These are phyloP conservation scores for Claviceps citrina DNA, from an alignment of 2,329 filamentous ascomycete species.

Conservation along the genomic window DNA sequence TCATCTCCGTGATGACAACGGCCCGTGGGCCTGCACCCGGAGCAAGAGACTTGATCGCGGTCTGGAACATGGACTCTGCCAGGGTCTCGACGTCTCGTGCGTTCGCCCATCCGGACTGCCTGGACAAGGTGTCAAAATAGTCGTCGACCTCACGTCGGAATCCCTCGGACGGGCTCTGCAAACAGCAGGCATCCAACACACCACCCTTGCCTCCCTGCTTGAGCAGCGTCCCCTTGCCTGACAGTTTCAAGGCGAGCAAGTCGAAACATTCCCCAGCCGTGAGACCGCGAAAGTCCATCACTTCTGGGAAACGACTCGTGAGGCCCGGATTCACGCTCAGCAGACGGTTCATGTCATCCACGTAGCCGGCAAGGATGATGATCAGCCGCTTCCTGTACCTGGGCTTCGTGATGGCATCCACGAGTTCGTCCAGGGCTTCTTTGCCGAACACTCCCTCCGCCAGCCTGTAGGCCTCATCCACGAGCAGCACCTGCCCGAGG, in stretches of 20 bases:
- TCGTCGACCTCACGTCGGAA: constrained; percentile 8
- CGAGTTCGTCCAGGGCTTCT: constrained; percentile 38
- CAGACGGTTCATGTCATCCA: constrained; percentile 47
- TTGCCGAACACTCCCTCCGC: constrained; percentile 39
- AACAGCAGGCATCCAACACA: constrained; percentile 13
- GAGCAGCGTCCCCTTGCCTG: constrained; percentile 13
- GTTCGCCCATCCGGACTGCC: constrained; percentile 39
- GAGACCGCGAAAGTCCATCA: constrained; percentile 38
- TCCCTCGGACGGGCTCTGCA: constrained; percentile 8
- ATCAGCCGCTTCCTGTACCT: constrained; percentile 45
- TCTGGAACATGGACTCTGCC: constrained; percentile 32
- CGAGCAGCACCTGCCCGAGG: constrained; percentile 51
- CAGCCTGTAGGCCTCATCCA: constrained; percentile 59
- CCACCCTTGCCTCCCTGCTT: constrained; percentile 5
- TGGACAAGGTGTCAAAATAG: constrained; percentile 24
- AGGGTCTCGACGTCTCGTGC: constrained; percentile 45
- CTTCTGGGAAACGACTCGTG: constrained; percentile 48
- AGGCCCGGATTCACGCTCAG: constrained; percentile 47
- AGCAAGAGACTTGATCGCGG: not conserved
- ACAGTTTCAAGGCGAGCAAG: constrained; percentile 23
- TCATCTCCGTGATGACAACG: not conserved
- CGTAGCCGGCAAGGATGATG: constrained; percentile 55
- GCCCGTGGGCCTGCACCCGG: constrained; percentile 6
- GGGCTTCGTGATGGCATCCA: constrained; percentile 37
- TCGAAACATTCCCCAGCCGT: constrained; percentile 24